Evolutionary conservation across 2,329 filamentous ascomycete genomes (phyloP), one percentile per base, ranked within the genome.

Genomic region (Capronia epimyces): DNA sequence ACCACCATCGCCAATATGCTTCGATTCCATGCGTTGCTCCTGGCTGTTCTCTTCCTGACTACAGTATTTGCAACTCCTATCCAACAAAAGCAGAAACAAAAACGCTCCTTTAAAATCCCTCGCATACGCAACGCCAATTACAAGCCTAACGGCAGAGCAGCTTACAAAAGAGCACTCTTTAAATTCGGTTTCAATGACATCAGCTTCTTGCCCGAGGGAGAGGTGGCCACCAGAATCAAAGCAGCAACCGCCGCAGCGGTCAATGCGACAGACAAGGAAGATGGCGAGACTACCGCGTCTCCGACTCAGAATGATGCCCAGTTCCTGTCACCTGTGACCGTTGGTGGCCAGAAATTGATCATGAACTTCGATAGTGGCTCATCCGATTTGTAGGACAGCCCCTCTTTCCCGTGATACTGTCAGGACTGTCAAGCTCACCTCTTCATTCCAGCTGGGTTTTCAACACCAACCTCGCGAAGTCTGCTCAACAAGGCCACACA

Each of bases 291-390:
- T 46, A 71, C 78, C 24, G 82, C 83, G 46, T 82, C 78, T 22
- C 81, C 83, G 10, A 79, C 83, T 56, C 69, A 76, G 39, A 80
- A 82, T 59, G 85, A 86, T 62, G 74, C 79, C 42, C 81, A 87
- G 52, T 90, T 87, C 62, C 75, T 90, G 10, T 78, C 82, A 0
- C 82, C 83, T 0, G 81, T 88, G 46, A 76, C 65, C n/a, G 78
- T 89, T 56, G 85, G 85, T 53, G 82, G 81, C 3, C 84, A 88
- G 68, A 77, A 74, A 3, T 62, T 89, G 50, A 80, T 82, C 62
- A 69, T 89, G 64, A 80, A 87, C 65, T 86, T 89, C 63, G 85
- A 89, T 67, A 84, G 83, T n/a, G 85, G 85, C 50, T 87, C 84
- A 1, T 79, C 84, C 10, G 85, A 88, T 66, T 75, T 87, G 71